phyloP scores from a whole-genome alignment of 1,284 basidiomycete species.

The Cryptococcus wingfieldii region DNA sequence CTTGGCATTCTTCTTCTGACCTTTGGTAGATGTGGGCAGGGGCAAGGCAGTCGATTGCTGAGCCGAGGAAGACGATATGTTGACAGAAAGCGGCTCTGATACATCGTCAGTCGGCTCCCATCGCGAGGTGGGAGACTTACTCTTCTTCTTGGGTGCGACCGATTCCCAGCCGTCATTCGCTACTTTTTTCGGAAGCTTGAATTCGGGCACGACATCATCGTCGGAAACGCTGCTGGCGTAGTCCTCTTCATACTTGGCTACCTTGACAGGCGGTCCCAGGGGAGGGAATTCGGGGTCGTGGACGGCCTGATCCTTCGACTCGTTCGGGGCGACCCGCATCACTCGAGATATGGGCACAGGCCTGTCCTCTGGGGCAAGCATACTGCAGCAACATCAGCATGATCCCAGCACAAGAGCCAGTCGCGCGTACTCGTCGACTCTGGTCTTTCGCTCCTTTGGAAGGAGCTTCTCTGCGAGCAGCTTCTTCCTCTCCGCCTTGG shows the following conservation, averaged over 20 bases:
- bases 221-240: not conserved
- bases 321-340: constrained; percentile 31
- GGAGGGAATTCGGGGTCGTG: not conserved
- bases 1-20: constrained; percentile 44
- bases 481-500: constrained; percentile 25
- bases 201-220: not conserved
- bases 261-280: not conserved
- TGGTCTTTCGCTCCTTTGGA: constrained; percentile 41
- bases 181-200: not conserved
- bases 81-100: constrained; percentile 32
- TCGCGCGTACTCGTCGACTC: constrained; percentile 44
- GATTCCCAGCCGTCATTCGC: constrained; percentile 42
- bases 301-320: not conserved
- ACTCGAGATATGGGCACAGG: constrained; percentile 38
- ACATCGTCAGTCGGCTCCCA: not conserved
- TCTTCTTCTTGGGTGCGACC: constrained; percentile 38
- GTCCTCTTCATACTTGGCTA: not conserved
- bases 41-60: constrained; percentile 16
- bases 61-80: constrained; percentile 14
- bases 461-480: constrained; percentile 41
- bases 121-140: constrained; percentile 17
- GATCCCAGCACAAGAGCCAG: not conserved
- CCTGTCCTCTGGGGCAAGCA: constrained; percentile 43
- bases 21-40: constrained; percentile 27
- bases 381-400: constrained; percentile 18